phyloP scores from a whole-genome alignment of 208 protist genomes.

The Leptomonas pyrrhocoris region DNA sequence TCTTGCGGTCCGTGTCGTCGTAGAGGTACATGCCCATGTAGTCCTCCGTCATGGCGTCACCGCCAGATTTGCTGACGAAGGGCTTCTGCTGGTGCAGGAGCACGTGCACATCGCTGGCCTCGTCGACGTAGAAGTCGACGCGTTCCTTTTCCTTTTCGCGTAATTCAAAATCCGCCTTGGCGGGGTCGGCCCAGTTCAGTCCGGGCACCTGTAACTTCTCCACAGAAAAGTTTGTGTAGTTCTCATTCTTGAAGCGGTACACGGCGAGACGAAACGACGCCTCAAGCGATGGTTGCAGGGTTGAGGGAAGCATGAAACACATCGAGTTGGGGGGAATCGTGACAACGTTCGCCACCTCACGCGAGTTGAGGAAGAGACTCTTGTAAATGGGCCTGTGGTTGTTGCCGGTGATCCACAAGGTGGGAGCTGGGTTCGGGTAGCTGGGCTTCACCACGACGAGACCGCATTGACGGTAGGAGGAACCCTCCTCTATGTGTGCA shows the following conservation, averaged over 20 bases:
- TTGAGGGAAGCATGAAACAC: slow-evolving; percentile 77
- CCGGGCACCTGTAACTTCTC: slow-evolving; percentile 39
- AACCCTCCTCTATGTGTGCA: slow-evolving; percentile 36
- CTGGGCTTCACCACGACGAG: slow-evolving; percentile 48
- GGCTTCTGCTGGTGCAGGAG: slow-evolving; percentile 72
- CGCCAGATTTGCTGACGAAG: slow-evolving; percentile 37
- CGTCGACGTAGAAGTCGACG: slow-evolving; percentile 83
- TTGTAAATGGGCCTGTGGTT: slow-evolving; percentile 66
- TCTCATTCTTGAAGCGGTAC: slow-evolving; percentile 47
- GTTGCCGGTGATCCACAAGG: slow-evolving; percentile 70
- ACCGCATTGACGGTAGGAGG: slow-evolving; percentile 71
- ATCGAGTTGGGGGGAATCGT: slow-evolving; percentile 60
- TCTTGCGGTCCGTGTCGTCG: slow-evolving; percentile 54
- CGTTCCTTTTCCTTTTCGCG: slow-evolving; percentile 58
- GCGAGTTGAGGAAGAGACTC: slow-evolving; percentile 81
- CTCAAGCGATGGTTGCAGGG: slow-evolving; percentile 59
- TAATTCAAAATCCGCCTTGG: slow-evolving; percentile 41
- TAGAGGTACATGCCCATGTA: slow-evolving; percentile 89
- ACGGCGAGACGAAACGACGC: slow-evolving; percentile 51
- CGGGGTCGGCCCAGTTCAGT: slow-evolving; percentile 47
- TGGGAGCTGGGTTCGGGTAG: slow-evolving; percentile 44
- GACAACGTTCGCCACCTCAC: slow-evolving; percentile 67
- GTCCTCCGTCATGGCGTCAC: slow-evolving; percentile 78
- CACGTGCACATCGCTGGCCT: slow-evolving; percentile 68
- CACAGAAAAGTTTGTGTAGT: slow-evolving; percentile 51